Conservation (phyloP, 2,329 filamentous ascomycete species). For the Phoma sp. region DNA sequence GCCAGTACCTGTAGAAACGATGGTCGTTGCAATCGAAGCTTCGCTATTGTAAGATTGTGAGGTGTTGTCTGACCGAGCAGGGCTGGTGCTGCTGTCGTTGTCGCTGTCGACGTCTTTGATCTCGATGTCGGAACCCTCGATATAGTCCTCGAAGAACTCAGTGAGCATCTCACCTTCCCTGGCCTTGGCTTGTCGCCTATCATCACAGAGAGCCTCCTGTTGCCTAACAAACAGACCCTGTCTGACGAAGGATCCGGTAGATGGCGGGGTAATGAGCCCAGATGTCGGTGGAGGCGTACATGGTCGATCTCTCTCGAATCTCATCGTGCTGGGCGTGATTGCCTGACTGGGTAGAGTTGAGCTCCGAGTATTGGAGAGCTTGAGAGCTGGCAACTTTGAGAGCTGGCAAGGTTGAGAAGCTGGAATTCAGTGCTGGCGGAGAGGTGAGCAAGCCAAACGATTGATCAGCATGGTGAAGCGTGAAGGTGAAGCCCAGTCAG, state of each 20-base stretch:
- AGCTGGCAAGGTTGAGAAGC: background rate
- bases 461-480: background rate
- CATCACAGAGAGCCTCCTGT: background rate
- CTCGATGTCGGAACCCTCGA: background rate
- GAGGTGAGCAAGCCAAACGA: background rate
- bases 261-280: slow-evolving; percentile 28
- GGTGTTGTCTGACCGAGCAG: background rate
- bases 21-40: background rate
- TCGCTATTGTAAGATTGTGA: background rate
- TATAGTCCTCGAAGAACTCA: background rate
- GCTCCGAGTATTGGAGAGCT: background rate
- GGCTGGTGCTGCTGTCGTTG: background rate
- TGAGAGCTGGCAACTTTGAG: background rate
- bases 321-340: slow-evolving; percentile 4
- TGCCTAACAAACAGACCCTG: background rate
- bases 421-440: background rate
- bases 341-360: background rate
- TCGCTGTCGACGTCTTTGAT: background rate
- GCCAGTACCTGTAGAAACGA: background rate
- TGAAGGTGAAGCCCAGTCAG: slow-evolving; percentile 1
- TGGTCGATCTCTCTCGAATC: background rate
- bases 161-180: background rate
- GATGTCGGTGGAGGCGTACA: slow-evolving; percentile 16
- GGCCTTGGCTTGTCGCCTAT: background rate
- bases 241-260: slow-evolving; percentile 22